Conservation (phyloP, 257 asterid species). For the Solanum tarijense region DNA sequence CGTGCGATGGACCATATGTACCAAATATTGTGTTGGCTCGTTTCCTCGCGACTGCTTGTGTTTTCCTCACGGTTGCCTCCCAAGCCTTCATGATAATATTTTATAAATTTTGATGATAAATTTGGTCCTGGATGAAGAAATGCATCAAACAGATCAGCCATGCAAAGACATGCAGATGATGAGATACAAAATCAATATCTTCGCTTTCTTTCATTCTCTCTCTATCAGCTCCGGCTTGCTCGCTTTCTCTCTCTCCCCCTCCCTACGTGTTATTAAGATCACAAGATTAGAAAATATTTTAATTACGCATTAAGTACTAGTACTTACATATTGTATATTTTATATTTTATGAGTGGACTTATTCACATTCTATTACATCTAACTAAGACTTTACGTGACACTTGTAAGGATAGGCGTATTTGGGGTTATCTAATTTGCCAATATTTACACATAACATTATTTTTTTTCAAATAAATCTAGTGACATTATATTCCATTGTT, state of each 20-base stretch:
- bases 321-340: not conserved
- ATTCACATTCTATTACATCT: not conserved
- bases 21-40: conserved; percentile 9
- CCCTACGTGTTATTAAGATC: not conserved
- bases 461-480: not conserved
- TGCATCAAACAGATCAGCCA: not conserved
- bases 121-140: not conserved
- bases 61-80: conserved; percentile 10
- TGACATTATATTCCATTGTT: not conserved
- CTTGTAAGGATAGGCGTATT: not conserved
- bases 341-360: not conserved
- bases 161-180: conserved; percentile 4
- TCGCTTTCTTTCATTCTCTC: not conserved
- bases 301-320: not conserved
- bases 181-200: not conserved
- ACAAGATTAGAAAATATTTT: not conserved
- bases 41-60: conserved; percentile 7
- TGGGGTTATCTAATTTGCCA: not conserved
- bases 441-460: not conserved
- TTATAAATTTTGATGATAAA: not conserved
- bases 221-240: conserved; percentile 1
- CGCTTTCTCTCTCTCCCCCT: not conserved
- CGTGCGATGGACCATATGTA: not conserved
- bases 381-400: not conserved
- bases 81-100: conserved; percentile 4